Evolutionary conservation across 192 early-diverging fungal genomes (phyloP).

Genomic region (Coemansia sp.): DNA sequence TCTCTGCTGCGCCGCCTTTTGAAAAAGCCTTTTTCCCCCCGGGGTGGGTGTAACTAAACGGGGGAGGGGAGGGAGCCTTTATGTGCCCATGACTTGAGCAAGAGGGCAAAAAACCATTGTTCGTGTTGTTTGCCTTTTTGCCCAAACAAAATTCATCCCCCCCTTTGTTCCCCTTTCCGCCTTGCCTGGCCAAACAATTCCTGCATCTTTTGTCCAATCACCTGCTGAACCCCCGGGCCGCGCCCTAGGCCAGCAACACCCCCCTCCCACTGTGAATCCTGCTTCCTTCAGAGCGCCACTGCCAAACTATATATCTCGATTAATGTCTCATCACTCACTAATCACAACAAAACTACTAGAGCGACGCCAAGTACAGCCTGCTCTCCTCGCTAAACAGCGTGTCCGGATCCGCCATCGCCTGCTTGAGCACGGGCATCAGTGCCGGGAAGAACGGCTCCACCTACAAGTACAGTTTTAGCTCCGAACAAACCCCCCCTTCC

Average conservation of each 20-base stretch:
- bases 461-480: conserved; percentile 15
- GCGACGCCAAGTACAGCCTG: conserved; percentile 36
- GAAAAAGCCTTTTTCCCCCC: neutral
- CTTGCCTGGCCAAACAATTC: conserved; percentile 25
- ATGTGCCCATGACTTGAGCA: conserved; percentile 34
- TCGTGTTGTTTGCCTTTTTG: conserved; percentile 13
- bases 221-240: conserved; percentile 1
- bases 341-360: conserved; percentile 4
- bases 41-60: conserved; percentile 4
- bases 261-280: conserved; percentile 1
- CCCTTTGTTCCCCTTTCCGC: conserved; percentile 20
- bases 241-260: conserved; percentile 9
- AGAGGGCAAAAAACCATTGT: conserved; percentile 30
- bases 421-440: conserved; percentile 44
- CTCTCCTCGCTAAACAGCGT: conserved; percentile 47
- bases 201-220: conserved; percentile 25
- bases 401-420: conserved; percentile 40
- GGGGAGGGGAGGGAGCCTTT: conserved; percentile 14
- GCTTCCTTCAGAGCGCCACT: neutral
- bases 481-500: too few species aligned
- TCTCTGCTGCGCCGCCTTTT: conserved; percentile 7
- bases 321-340: too few species aligned
- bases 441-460: conserved; percentile 34
- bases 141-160: conserved; percentile 1
- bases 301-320: neutral